Evolutionary conservation across 257 asterid species (phyloP), one percentile per base, ranked within the genome.

Genomic region (Echium plantagineum): DNA sequence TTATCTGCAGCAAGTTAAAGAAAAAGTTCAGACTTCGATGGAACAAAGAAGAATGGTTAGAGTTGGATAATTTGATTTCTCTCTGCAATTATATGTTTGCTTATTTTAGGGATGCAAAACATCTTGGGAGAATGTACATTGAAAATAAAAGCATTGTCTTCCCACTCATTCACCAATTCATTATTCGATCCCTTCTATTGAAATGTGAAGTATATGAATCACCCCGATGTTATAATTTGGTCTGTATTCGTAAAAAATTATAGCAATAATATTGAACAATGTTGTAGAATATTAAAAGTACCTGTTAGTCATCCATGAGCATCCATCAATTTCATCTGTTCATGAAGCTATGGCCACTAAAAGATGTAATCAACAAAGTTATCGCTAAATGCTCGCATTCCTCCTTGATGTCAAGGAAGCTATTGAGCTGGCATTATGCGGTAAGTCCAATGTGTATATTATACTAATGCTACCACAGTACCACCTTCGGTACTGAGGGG

Each of bases 11-110:
- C 78, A 63, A 13, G 94, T 87, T 13, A 87, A 76, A 65, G 87
- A 85, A 69, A 75, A 81, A 85, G 9, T 35, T 49, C 96, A 74
- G 55, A 75, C 66, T 48, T 84, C 85, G 21, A 83, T 83, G 85
- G 82, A 75, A 73, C 75, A 78, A 63, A 69, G 78, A 48, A 66
- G 72, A 21, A 60, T 70, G 81, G 71, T 86, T 63, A 76, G 42
- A 69, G 85, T 78, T 68, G 82, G 77, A 54, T 75, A 77, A 69
- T 30, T n/a, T 6, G 57, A 26, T 42, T 55, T 57, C 26, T 55
- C 24, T 30, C 17, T 22, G 12, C 18, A 15, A 13, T 42, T 10
- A 42, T 15, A 42, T 42, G 49, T 1, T 42, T 12, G 17, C 16
- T 10, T 10, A 42, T 42, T 13, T 10, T 12, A 42, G 0, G 49